phyloP scores from a whole-genome alignment of 208 protist species.

The Jaenimonas drosophilae region DNA sequence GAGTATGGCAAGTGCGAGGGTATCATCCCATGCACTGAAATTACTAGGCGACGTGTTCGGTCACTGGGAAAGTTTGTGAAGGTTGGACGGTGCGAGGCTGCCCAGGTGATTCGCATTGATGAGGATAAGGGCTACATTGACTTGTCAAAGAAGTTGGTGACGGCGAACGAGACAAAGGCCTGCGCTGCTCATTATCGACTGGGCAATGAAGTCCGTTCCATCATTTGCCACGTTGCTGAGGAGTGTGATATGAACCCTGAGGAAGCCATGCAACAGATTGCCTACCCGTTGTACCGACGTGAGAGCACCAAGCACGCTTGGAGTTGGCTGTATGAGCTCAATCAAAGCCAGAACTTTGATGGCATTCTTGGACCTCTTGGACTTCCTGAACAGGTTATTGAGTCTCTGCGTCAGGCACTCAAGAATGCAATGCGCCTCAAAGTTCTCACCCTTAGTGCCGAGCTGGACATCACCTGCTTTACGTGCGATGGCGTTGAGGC shows the following conservation, averaged over 20 bases:
- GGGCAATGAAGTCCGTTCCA: slow-evolving; percentile 93
- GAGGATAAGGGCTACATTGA: slow-evolving; percentile 99
- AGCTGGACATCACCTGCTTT: slow-evolving; percentile 98
- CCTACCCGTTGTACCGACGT: slow-evolving; percentile 93
- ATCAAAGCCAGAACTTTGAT: slow-evolving; percentile 54
- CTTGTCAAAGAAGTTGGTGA: slow-evolving; percentile 97
- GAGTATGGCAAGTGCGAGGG: slow-evolving; percentile 99
- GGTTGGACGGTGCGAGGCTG: slow-evolving; percentile 94
- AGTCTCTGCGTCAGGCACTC: slow-evolving; percentile 70
- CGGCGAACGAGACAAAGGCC: slow-evolving; percentile 89
- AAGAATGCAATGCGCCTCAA: slow-evolving; percentile 73
- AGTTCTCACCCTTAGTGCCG: slow-evolving; percentile 89
- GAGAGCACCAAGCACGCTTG: slow-evolving; percentile 68
- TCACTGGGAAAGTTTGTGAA: slow-evolving; percentile 98
- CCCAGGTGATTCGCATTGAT: slow-evolving; percentile 98
- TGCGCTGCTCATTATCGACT: slow-evolving; percentile 94
- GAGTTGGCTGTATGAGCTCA: slow-evolving; percentile 67
- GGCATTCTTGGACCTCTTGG: slow-evolving; percentile 65
- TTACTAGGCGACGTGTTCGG: slow-evolving; percentile 96
- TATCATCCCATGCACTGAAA: slow-evolving; percentile 98
- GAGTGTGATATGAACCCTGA: slow-evolving; percentile 46
- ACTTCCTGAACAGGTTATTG: slow-evolving; percentile 38
- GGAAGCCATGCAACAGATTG: slow-evolving; percentile 90
- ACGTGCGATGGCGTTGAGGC: slow-evolving; percentile 97
- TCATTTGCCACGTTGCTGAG: slow-evolving; percentile 95